phyloP scores from a whole-genome alignment of 768 basidiomycete species.

The Pisolithus tinctorius region DNA sequence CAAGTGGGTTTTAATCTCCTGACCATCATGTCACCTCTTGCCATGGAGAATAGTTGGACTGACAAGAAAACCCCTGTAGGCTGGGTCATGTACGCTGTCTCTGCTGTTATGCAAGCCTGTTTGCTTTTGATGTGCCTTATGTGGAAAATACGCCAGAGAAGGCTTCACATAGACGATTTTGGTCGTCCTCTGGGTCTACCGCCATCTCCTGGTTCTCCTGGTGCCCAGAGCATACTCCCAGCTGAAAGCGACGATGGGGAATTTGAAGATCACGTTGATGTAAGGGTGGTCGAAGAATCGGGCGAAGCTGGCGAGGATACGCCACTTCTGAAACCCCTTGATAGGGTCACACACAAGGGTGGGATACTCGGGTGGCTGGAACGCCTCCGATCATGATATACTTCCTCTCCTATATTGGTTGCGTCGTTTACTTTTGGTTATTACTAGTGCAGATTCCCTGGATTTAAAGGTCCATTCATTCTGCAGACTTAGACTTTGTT shows the following conservation, averaged over 20 bases:
- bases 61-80: slow-evolving; percentile 31
- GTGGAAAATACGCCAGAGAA: slow-evolving; percentile 77
- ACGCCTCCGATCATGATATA: background rate
- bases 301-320: background rate
- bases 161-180: slow-evolving; percentile 83
- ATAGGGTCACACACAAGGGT: background rate
- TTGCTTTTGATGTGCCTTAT: slow-evolving; percentile 80
- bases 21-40: background rate
- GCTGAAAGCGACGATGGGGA: background rate
- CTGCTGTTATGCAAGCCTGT: slow-evolving; percentile 77
- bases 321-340: background rate
- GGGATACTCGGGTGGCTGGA: background rate
- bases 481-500: too few species aligned
- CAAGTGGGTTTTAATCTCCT: slow-evolving; percentile 41
- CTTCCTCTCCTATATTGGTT: too few species aligned
- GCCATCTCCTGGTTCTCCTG: background rate
- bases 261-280: background rate
- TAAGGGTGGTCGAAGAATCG: background rate
- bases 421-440: too few species aligned
- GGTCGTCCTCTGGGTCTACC: slow-evolving; percentile 46
- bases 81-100: slow-evolving; percentile 75
- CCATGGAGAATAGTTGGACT: background rate
- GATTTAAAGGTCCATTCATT: too few species aligned
- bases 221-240: background rate
- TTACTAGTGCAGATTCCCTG: too few species aligned